Conservation (phyloP, 768 basidiomycete species). For the Auricularia cornea region DNA sequence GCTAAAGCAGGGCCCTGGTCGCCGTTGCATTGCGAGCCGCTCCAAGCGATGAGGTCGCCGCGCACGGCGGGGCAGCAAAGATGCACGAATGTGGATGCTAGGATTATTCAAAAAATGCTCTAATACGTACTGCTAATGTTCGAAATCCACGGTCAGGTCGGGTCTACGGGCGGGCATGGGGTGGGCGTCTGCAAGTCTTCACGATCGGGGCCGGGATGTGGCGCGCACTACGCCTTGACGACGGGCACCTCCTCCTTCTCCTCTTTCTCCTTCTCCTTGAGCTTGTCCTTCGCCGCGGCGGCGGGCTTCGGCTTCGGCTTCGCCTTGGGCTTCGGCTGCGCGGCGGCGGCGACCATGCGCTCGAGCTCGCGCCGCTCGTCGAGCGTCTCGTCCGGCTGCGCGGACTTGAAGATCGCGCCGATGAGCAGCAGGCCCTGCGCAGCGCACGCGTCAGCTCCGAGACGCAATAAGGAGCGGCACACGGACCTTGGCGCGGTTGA, state of each 20-base stretch:
- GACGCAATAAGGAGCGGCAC: not conserved
- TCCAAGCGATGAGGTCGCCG: too few species aligned
- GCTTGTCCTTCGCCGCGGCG: conserved; percentile 2
- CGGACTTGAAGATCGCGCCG: conserved; percentile 83
- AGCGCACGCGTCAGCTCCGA: too few species aligned
- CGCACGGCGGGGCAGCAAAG: too few species aligned
- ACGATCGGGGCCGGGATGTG: too few species aligned
- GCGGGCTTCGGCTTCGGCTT: not conserved
- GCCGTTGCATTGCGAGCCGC: too few species aligned
- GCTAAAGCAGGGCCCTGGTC: too few species aligned
- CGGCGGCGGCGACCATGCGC: conserved; percentile 83
- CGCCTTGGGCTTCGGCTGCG: conserved; percentile 44
- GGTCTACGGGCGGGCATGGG: too few species aligned
- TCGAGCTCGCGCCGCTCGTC: conserved; percentile 93
- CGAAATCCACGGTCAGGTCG: too few species aligned
- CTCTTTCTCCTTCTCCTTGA: not conserved
- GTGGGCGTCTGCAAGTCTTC: too few species aligned
- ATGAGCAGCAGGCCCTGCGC: conserved; percentile 74
- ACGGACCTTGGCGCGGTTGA: conserved; percentile 77
- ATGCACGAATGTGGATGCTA: too few species aligned
- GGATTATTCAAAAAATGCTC: too few species aligned
- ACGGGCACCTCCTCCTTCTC: not conserved
- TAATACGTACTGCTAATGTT: too few species aligned
- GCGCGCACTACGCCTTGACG: not conserved
- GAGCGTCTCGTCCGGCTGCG: conserved; percentile 82